Evolutionary conservation across 2,329 filamentous ascomycete genomes (phyloP).

Genomic region (Trichoderma oligosporum): DNA sequence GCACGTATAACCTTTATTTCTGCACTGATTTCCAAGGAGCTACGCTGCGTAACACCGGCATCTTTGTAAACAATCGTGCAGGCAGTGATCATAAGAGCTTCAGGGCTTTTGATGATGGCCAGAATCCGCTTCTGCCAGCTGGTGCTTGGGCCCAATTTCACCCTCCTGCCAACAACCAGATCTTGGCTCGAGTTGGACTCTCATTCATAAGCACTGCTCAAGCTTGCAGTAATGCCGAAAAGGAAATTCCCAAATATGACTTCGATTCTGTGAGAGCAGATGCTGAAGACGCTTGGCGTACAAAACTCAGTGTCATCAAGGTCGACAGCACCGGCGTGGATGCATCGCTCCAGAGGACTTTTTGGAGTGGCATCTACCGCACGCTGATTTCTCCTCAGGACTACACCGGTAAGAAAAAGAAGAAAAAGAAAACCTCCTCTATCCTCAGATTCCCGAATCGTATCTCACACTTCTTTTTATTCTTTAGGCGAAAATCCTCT

Average conservation of each 20-base stretch:
- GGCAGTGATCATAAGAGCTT: conserved; percentile 42
- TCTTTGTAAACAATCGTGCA: conserved; percentile 53
- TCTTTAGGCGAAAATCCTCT: conserved; percentile 66
- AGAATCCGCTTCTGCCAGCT: conserved; percentile 29
- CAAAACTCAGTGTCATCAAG: conserved; percentile 57
- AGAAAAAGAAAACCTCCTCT: too few relatives aligned
- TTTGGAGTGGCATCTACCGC: conserved; percentile 69
- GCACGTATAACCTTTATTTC: conserved; percentile 55
- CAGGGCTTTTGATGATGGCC: conserved; percentile 30
- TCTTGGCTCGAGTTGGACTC: conserved; percentile 64
- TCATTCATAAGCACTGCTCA: conserved; percentile 66
- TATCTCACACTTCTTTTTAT: background rate
- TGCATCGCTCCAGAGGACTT: conserved; percentile 56
- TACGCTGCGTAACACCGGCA: conserved; percentile 51
- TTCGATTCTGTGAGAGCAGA: conserved; percentile 54
- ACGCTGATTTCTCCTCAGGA: conserved; percentile 69
- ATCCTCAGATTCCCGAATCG: background rate
- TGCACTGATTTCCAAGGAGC: conserved; percentile 58
- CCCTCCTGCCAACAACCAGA: conserved; percentile 35
- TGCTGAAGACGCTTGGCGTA: conserved; percentile 59
- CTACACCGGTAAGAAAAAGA: conserved; percentile 48
- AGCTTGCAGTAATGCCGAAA: conserved; percentile 67
- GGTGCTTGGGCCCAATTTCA: conserved; percentile 65
- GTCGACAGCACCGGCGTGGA: conserved; percentile 54
- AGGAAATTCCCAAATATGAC: conserved; percentile 63